Percentiles rank a stretch among this genome's conserved stretches.
These are phyloP conservation scores for Funneliformis geosporum DNA, from an alignment of 192 early-diverging fungal genomes.

Conservation along the genomic window DNA sequence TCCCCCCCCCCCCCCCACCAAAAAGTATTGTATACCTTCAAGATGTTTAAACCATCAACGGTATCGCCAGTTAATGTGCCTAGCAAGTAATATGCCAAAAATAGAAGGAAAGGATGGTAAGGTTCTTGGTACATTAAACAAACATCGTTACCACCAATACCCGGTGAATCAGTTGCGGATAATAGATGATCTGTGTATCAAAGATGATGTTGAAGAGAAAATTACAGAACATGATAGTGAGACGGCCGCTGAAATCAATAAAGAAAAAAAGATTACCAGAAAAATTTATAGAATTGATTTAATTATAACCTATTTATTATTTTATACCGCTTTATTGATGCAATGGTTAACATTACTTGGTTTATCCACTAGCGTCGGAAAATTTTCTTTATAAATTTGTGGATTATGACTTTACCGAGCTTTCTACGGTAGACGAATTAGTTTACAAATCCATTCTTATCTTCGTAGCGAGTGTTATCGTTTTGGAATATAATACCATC, in stretches of 20 bases:
- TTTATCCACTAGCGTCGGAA: not conserved
- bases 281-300: constrained; percentile 11
- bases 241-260: not conserved
- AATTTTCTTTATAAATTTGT: constrained; percentile 24
- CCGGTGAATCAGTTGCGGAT: not conserved
- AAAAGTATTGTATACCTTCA: too few species aligned
- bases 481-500: not conserved
- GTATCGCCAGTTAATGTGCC: not conserved
- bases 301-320: constrained; percentile 9
- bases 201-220: constrained; percentile 12
- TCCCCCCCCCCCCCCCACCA: too few species aligned
- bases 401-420: constrained; percentile 10
- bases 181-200: constrained; percentile 1
- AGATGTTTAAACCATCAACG: not conserved
- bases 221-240: not conserved
- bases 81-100: not conserved
- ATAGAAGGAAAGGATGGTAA: not conserved
- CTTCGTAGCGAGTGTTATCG: not conserved
- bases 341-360: constrained; percentile 27
- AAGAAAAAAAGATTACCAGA: constrained; percentile 16
- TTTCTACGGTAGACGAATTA: constrained; percentile 11
- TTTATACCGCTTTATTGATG: constrained; percentile 15
- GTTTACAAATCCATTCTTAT: constrained; percentile 15
- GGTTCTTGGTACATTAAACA: not conserved
- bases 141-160: not conserved